These are phyloP conservation scores for Sarcodon sp. DNA, from an alignment of 768 basidiomycete genomes.

Conservation along the genomic window DNA sequence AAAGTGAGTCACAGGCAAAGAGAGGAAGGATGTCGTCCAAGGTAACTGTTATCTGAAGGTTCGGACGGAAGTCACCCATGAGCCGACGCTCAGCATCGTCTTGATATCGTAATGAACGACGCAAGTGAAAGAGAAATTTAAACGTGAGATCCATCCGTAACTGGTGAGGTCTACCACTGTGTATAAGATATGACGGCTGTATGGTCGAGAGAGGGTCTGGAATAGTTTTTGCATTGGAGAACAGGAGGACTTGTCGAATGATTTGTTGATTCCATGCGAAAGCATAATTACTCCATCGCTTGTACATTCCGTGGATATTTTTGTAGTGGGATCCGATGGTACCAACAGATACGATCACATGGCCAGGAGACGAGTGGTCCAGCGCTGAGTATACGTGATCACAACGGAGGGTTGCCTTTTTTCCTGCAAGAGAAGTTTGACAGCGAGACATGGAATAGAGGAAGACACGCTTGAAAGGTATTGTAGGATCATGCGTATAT, in stretches of 20 bases:
- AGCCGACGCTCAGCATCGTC: conserved; percentile 15
- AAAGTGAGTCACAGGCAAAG: conserved; percentile 8
- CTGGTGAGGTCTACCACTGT: conserved; percentile 53
- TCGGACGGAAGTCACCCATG: conserved; percentile 3
- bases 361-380: conserved; percentile 18
- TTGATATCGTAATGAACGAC: conserved; percentile 44
- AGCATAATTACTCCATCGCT: conserved; percentile 17
- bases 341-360: conserved; percentile 6
- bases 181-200: conserved; percentile 76
- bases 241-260: conserved; percentile 34
- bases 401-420: conserved; percentile 9
- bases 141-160: conserved; percentile 61
- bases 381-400: conserved; percentile 13
- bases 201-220: conserved; percentile 74
- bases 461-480: too few relatives aligned
- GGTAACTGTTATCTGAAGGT: conserved; percentile 1
- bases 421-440: background rate
- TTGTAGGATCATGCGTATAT: too few relatives aligned
- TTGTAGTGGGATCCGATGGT: background rate
- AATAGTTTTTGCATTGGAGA: conserved; percentile 34
- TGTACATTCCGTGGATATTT: conserved; percentile 5
- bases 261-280: conserved; percentile 22
- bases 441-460: background rate
- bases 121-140: conserved; percentile 69
- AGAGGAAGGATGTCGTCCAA: conserved; percentile 7